phyloP scores from a whole-genome alignment of 371 early-diverging fungal genomes.

The Mucor ambiguus region DNA sequence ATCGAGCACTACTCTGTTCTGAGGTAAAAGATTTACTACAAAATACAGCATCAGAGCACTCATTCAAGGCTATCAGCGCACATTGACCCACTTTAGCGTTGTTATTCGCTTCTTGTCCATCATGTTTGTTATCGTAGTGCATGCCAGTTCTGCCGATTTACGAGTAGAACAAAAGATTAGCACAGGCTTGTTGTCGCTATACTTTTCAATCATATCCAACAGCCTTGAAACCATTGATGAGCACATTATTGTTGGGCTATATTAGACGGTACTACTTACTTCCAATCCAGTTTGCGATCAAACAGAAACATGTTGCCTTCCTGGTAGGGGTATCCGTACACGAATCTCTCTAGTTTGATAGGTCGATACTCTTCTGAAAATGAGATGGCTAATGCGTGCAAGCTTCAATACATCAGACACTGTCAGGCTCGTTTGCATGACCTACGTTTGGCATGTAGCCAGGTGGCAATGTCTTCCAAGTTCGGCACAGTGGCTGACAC shows the following conservation, averaged over 20 bases:
- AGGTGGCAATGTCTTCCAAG: conserved; percentile 74
- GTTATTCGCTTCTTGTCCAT: conserved; percentile 27
- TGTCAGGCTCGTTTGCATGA: not conserved
- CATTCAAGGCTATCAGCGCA: not conserved
- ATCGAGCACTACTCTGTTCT: not conserved
- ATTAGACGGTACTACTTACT: conserved; percentile 37
- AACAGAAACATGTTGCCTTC: conserved; percentile 59
- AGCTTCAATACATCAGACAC: no score
- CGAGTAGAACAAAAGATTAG: conserved; percentile 81
- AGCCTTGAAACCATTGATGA: conserved; percentile 40
- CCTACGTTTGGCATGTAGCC: conserved; percentile 58
- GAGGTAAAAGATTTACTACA: not conserved
- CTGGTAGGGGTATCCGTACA: conserved; percentile 57
- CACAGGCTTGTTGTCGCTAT: conserved; percentile 59
- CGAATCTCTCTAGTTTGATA: conserved; percentile 63
- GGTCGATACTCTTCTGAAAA: conserved; percentile 85
- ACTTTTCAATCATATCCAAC: conserved; percentile 58
- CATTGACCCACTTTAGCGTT: conserved; percentile 20
- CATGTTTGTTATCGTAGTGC: conserved; percentile 52
- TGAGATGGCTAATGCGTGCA: conserved; percentile 24
- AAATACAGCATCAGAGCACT: not conserved
- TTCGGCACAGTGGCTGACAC: conserved; percentile 92
- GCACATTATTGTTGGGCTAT: not conserved
- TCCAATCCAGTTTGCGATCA: conserved; percentile 69
- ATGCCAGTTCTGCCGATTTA: conserved; percentile 66